Evolutionary conservation across 1,139 yeast genomes (phyloP), one percentile per base, ranked within the genome.

Genomic region (Geotrichum phurueaensis): DNA sequence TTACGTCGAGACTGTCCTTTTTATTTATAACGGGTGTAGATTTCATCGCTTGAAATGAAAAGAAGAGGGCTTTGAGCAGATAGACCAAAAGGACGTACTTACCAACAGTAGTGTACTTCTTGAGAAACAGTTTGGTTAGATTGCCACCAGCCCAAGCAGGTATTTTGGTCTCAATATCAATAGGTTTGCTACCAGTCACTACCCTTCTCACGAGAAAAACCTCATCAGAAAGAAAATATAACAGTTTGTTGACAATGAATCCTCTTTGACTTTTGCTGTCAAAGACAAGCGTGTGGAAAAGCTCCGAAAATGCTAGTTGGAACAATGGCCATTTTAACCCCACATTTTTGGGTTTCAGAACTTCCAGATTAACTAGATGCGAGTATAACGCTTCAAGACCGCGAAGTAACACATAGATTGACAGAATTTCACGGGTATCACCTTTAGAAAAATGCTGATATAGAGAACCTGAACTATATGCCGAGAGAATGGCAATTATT

Each of bases 281-380:
- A 62, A 69, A 68, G 43, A 75, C 64, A 54, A 72, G 71, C 3
- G 75, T 63, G 62, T 74, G 70, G 59, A 75, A 71, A 53, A 76
- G 70, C 67, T 76, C 78, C 7, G 75, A 70, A 63, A 73, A 69
- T 15, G 79, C 76, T 29, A 75, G 61, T 6, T 79, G 79, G 66
- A 76, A 73, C 59, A 76, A 65, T 20, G 72, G 67, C 79, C 79
- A 76, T 18, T 77, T 66, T 1, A 77, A 77, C 22, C 73, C 63
- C 58, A 70, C 39, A 33, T 33, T 62, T 54, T 73, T 66, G 13
- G 78, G 77, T 62, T 72, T 69, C 5, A 59, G n/a, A 56, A 64
- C 66, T 5, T 73, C 76, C 36, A 65, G 60, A 62, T 74, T 75
- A 47, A 74, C 75, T 52, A 74, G 66, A 58, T 66, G 68, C 63